Conservation (phyloP, 148 eudicot genomes). For the Rhododendron molle region DNA sequence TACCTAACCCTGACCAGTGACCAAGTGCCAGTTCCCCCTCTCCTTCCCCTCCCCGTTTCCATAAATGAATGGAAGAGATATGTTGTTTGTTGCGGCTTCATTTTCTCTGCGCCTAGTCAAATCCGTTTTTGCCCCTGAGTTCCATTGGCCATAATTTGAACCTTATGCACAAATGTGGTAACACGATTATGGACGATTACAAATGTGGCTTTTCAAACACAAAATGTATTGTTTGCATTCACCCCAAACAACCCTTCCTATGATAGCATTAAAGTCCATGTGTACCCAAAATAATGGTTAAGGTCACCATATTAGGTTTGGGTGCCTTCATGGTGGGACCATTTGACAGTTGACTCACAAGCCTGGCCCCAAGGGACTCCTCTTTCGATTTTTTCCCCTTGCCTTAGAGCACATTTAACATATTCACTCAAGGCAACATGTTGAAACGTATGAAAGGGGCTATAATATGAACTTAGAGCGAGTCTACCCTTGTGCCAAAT, state of each 20-base stretch:
- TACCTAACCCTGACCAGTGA: neutral
- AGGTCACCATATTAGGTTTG: neutral
- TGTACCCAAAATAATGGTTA: neutral
- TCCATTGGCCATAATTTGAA: neutral
- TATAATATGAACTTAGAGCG: neutral
- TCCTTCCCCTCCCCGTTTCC: neutral
- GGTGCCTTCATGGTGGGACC: neutral
- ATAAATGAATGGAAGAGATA: neutral
- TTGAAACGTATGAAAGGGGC: neutral
- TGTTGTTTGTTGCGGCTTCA: neutral
- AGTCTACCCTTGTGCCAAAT: no score
- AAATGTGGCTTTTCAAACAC: neutral
- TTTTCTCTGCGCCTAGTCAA: neutral
- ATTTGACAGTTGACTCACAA: neutral
- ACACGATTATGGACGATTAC: neutral
- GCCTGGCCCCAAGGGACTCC: neutral
- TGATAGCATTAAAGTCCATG: neutral
- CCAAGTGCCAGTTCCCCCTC: neutral
- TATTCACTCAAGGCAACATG: neutral
- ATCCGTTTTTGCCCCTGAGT: neutral
- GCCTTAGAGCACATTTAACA: neutral
- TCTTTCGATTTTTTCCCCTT: neutral
- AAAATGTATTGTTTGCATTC: neutral
- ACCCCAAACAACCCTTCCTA: neutral
- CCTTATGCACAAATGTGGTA: neutral